Evolutionary conservation across 495 filamentous ascomycete genomes (phyloP), one percentile per base, ranked within the genome.

Genomic region (Penicillium egyptiacum): DNA sequence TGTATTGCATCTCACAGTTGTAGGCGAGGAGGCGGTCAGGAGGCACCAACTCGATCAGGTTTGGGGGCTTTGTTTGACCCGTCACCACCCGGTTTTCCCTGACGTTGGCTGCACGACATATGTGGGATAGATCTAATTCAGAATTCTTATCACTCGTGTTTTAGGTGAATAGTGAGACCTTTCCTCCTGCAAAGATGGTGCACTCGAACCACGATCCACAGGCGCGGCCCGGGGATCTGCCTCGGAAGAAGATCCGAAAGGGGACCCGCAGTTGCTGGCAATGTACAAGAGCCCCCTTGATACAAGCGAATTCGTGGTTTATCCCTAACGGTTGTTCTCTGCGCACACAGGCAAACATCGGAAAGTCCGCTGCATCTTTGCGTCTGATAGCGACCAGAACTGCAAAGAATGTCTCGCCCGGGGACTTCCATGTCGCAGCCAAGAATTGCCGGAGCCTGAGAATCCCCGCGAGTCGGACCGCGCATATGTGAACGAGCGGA

Each of bases 211-310:
- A 35, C 22, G 26, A 50, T 35, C 48, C 48, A 37, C 31, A 37
- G 14, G n/a, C 9, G n/a, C 47, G 30, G 14, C 19, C 50, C 14
- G 40, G 12, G 3, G 50, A 56, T 56, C 58, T 48, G 20, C 50
- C 61, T 43, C 64, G 80, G 44, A 77, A 79, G 57, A 79, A 74
- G 60, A 68, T 83, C 41, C 76, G 81, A 26, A 83, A 81, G 57
- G 80, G 80, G 12, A 84, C 80, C 11, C 74, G 76, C 55, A 82
- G 79, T 59, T 84, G 80, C 54, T 80, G 74, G 75, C 80, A 82
- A 72, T 84, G 79, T 81, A 68, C 67, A 70, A 66, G 22, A 33
- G 3, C 17, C 47, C 47, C 61, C 35, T 52, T 48, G 30, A 30
- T 48, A 26, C 1, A 8, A n/a, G 30, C 25, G 25, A 26, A 26